These are phyloP conservation scores for Aphanomyces invadans DNA, from an alignment of 352 stramenopile species.

Conservation along the genomic window DNA sequence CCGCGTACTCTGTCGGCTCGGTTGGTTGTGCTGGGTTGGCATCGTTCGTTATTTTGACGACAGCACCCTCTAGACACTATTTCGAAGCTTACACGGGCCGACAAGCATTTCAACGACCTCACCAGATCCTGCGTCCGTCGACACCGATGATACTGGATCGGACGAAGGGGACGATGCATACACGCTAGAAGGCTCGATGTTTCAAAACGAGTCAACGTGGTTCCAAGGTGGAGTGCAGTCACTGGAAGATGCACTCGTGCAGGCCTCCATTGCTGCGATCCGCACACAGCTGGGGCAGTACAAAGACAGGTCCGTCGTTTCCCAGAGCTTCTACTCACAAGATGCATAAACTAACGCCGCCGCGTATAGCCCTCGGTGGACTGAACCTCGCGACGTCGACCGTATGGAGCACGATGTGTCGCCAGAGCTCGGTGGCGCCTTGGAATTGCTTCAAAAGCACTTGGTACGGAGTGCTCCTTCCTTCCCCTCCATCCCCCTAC, in stretches of 20 bases:
- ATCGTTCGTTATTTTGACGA: no score
- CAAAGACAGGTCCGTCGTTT: not conserved
- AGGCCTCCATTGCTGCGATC: slow-evolving; percentile 3
- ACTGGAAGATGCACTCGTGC: slow-evolving; percentile 5
- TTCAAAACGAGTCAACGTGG: slow-evolving; percentile 17
- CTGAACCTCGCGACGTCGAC: not conserved
- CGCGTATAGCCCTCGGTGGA: slow-evolving; percentile 23
- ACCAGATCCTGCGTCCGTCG: not conserved
- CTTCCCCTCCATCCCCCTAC: not conserved
- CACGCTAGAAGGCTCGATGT: slow-evolving; percentile 21
- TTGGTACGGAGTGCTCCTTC: not conserved
- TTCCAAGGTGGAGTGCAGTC: not conserved
- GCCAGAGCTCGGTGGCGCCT: slow-evolving; percentile 2
- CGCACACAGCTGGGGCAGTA: not conserved
- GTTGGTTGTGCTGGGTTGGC: not conserved
- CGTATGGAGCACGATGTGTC: slow-evolving; percentile 8
- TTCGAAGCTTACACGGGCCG: not conserved
- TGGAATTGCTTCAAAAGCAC: not conserved
- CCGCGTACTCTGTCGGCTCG: slow-evolving; percentile 22
- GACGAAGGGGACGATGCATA: not conserved
- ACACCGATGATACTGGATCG: not conserved
- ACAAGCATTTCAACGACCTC: not conserved
- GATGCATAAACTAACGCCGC: no score
- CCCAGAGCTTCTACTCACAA: no score
- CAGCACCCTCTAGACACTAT: slow-evolving; percentile 4